Conservation (phyloP, 140 eudicot species). For the Anethum foeniculum region DNA sequence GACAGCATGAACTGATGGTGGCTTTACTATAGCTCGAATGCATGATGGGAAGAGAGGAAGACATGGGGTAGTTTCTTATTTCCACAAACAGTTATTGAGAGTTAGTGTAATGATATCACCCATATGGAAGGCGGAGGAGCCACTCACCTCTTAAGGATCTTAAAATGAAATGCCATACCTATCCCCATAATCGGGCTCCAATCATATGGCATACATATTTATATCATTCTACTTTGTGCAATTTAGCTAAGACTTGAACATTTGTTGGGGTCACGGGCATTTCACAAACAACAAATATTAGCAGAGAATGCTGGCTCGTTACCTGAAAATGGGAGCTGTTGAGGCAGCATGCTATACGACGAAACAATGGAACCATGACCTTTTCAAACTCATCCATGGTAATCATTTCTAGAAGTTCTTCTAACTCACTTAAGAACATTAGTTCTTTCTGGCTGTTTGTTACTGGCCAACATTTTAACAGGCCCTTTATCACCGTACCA, state of each 20-base stretch:
- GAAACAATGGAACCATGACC: constrained; percentile 51
- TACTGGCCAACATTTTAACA: constrained; percentile 62
- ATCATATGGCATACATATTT: background rate
- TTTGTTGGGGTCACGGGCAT: background rate
- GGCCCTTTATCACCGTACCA: constrained; percentile 50
- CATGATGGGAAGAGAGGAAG: background rate
- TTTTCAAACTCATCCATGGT: constrained; percentile 55
- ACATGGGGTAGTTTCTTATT: background rate
- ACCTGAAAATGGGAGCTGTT: constrained; percentile 79
- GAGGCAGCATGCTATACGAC: constrained; percentile 49
- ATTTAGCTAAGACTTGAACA: background rate
- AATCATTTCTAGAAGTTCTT: constrained; percentile 57
- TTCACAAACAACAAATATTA: background rate
- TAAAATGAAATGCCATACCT: background rate
- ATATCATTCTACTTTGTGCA: background rate
- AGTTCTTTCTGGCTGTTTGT: constrained; percentile 68
- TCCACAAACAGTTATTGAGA: background rate
- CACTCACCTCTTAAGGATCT: background rate
- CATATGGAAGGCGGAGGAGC: background rate
- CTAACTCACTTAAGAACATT: constrained; percentile 67
- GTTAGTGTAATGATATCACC: background rate
- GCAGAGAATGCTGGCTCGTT: background rate
- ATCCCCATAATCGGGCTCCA: background rate
- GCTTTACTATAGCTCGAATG: background rate
- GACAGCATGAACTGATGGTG: background rate